Evolutionary conservation across 2,329 filamentous ascomycete genomes (phyloP), one percentile per base, ranked within the genome.

Genomic region (Emergomyces pasteurianus): DNA sequence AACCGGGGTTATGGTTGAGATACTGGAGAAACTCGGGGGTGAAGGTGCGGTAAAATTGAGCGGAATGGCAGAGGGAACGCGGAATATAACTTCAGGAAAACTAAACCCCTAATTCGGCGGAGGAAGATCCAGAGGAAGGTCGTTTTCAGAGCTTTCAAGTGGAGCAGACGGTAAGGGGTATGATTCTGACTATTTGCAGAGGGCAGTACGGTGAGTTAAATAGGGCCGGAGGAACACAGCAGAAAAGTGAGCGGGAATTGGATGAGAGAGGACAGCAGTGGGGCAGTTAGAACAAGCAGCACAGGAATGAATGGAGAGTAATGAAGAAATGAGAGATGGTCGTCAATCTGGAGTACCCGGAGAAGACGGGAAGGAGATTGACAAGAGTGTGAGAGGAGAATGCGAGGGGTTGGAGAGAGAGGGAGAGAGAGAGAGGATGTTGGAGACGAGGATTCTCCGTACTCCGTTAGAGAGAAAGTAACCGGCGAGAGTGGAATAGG

Each of bases 341-440:
- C 18, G 28, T 52, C 7, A 52, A 18, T 16, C 34, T 6, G 50
- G 62, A 63, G 62, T 65, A 16, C 63, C 63, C 42, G 60, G 58
- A 61, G 62, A 60, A 61, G 57, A 58, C 47, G 62, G 58, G 61
- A 66, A 62, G 66, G 59, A 61, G 61, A 57, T 61, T 18, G 40
- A 18, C 40, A 58, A 55, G 58, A 58, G 60, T 18, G 62, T 36
- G 58, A 43, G 59, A 8, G 54, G 47, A 49, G 18, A 60, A 60
- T 31, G 61, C 7, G 42, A 46, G 16, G 61, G 55, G 55, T 58
- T 52, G 23, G 55, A 23, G 59, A 61, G 60, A 60, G 60, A 57
- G 8, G 16, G 50, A 8, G 28, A 36, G 50, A 31, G 52, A n/a
- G 14, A 26, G 36, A 18, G n/a, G n/a, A 21, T 3, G 23, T 9